Evolutionary conservation across 2,329 filamentous ascomycete genomes (phyloP).

Genomic region (Cordyceps farinosa): DNA sequence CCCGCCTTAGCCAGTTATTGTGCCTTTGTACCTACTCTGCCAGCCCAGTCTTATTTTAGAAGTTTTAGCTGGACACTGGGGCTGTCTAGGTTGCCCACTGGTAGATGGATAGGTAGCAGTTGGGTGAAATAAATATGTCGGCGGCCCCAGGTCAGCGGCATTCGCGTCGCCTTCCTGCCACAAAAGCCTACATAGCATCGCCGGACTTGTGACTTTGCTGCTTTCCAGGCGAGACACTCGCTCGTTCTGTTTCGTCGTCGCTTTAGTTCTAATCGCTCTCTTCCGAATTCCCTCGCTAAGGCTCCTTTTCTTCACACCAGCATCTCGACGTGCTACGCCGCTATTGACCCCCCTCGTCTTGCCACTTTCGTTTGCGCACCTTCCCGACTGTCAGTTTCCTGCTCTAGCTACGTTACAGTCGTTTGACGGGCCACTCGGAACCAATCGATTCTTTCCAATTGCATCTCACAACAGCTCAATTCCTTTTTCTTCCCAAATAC

Average conservation of each 20-base stretch:
- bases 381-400: not conserved
- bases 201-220: not conserved
- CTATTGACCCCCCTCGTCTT: not conserved
- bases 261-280: not conserved
- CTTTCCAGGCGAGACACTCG: not conserved
- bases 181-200: not conserved
- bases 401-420: not conserved
- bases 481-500: conserved; percentile 20
- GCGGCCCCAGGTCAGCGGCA: not conserved
- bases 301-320: not conserved
- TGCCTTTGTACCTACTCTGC: not conserved
- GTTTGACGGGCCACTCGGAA: not conserved
- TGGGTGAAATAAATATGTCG: conserved; percentile 1
- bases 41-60: not conserved
- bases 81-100: not conserved
- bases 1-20: not conserved
- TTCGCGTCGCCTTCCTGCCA: not conserved
- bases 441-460: not conserved
- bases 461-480: not conserved
- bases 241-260: not conserved
- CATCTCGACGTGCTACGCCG: not conserved
- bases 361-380: not conserved
- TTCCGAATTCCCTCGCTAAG: not conserved
- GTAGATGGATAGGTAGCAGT: not conserved
- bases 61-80: not conserved